phyloP scores from a whole-genome alignment of 441 rosid species.

The Populus hybrid region DNA sequence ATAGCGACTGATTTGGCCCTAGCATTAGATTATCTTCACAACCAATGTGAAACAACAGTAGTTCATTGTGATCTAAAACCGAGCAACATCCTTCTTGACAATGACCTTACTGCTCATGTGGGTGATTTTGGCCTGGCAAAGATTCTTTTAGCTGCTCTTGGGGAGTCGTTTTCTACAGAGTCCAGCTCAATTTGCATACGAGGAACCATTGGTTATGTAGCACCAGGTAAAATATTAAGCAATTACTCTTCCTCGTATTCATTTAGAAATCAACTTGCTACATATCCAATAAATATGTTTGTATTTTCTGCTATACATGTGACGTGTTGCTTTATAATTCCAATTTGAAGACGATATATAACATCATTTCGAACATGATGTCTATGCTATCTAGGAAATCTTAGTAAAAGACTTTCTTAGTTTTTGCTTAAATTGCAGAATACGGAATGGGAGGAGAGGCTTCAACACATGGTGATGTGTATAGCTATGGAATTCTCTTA shows the following conservation, averaged over 20 bases:
- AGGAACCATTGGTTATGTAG: conserved; percentile 18
- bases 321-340: no score
- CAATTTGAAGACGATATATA: no score
- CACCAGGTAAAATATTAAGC: conserved; percentile 14
- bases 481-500: conserved; percentile 12
- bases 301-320: no score
- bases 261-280: background rate
- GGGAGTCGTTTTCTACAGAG: background rate
- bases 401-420: background rate
- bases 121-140: conserved; percentile 17
- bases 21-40: conserved; percentile 35
- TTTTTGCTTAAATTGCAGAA: background rate
- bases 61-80: conserved; percentile 21
- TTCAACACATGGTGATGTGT: conserved; percentile 13
- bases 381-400: no score
- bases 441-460: conserved; percentile 11
- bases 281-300: no score
- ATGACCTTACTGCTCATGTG: conserved; percentile 6
- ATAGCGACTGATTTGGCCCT: conserved; percentile 30
- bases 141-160: background rate
- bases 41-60: conserved; percentile 19
- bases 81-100: conserved; percentile 31
- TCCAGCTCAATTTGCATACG: conserved; percentile 4
- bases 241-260: background rate
- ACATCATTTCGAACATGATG: no score